A percentile compares a stretch with the other conserved stretches of the same genome.
phyloP scores from a whole-genome alignment of 139 green algal species.

The Haematococcus lacustris region DNA sequence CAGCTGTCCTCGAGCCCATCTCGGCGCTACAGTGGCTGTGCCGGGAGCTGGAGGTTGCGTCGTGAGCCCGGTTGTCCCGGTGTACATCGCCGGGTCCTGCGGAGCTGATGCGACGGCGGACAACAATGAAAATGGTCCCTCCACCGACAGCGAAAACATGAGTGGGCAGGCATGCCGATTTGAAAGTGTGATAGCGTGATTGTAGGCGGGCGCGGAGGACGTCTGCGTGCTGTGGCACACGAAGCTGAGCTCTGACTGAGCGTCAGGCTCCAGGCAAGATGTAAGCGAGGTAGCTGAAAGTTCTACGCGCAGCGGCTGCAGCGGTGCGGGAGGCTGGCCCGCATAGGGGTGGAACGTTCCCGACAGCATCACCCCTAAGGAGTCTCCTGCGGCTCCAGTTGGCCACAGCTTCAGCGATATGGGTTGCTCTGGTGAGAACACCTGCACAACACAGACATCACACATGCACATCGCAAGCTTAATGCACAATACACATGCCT shows the following conservation, averaged over 20 bases:
- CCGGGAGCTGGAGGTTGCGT: not conserved
- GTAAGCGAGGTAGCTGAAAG: constrained; percentile 10
- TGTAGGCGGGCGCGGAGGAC: constrained; percentile 19
- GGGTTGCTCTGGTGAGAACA: constrained; percentile 6
- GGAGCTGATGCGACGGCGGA: constrained; percentile 7
- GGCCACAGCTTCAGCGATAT: constrained; percentile 17
- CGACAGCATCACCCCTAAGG: constrained; percentile 18
- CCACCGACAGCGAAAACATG: constrained; percentile 14
- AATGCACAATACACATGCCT: too few species aligned
- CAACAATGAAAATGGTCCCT: constrained; percentile 23
- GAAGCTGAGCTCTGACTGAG: constrained; percentile 14
- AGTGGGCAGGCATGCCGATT: constrained; percentile 24
- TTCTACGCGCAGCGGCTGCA: constrained; percentile 33
- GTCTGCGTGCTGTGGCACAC: constrained; percentile 19
- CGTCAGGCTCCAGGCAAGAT: constrained; percentile 27
- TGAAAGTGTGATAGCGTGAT: constrained; percentile 12
- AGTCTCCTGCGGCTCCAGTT: constrained; percentile 3
- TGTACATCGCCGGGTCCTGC: constrained; percentile 31
- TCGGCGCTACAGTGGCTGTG: not conserved
- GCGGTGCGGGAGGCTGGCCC: constrained; percentile 22
- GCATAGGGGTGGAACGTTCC: constrained; percentile 39
- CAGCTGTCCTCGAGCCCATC: constrained; percentile 3
- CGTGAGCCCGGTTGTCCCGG: constrained; percentile 15
- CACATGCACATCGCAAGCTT: too few species aligned
- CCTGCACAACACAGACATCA: too few species aligned